Conservation (phyloP, 2,329 filamentous ascomycete genomes). For the Raffaelea arxii region DNA sequence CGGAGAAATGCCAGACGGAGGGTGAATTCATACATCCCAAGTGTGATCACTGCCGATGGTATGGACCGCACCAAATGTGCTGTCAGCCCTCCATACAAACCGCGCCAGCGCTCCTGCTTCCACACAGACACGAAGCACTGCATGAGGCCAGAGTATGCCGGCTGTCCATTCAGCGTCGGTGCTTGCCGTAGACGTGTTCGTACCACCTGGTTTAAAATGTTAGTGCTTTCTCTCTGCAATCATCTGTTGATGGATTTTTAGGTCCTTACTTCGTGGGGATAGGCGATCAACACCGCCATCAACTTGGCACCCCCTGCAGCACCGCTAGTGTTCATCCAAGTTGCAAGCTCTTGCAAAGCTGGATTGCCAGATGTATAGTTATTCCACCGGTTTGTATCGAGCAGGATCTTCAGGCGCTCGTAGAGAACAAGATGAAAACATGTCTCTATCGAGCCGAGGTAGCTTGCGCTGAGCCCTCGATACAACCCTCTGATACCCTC, state of each 20-base stretch:
- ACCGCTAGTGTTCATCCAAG: conserved; percentile 67
- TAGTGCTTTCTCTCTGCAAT: no score
- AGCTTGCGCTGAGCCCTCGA: conserved; percentile 81
- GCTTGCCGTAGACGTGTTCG: conserved; percentile 80
- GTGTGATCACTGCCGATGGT: no score
- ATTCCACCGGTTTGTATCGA: conserved; percentile 53
- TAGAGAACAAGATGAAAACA: conserved; percentile 90
- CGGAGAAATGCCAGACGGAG: no score
- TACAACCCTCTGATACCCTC: conserved; percentile 78
- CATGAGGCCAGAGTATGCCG: conserved; percentile 77
- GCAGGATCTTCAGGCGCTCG: conserved; percentile 71
- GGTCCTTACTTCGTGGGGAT: conserved; percentile 70
- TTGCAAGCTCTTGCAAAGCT: conserved; percentile 62
- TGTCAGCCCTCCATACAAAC: conserved; percentile 83
- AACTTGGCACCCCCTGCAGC: conserved; percentile 79
- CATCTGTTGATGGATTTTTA: no score
- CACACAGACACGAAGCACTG: conserved; percentile 84
- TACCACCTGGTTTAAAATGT: conserved; percentile 34
- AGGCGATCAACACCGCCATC: conserved; percentile 71
- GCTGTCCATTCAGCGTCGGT: conserved; percentile 57
- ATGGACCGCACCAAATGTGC: no score
- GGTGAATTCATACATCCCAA: no score
- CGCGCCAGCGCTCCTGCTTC: conserved; percentile 76
- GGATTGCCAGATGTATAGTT: conserved; percentile 42
- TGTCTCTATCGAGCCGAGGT: conserved; percentile 79